Evolutionary conservation across 768 basidiomycete genomes (phyloP).

Genomic region (Astraeus odoratus): DNA sequence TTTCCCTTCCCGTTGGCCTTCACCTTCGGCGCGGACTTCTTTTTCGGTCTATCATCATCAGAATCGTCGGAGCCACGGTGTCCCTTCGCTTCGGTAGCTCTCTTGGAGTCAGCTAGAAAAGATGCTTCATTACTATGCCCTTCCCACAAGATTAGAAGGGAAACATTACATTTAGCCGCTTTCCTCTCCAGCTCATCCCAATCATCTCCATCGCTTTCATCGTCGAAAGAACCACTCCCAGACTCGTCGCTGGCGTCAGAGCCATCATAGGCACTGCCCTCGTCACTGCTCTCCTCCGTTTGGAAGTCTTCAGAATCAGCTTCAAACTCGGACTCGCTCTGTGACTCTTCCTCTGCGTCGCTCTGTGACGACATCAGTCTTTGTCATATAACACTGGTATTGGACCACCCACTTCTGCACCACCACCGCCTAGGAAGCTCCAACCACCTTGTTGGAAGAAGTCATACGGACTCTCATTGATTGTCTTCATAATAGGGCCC

Average conservation of each 20-base stretch:
- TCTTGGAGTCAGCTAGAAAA: conserved; percentile 42
- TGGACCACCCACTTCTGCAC: conserved; percentile 53
- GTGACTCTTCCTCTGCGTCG: conserved; percentile 55
- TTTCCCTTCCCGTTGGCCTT: conserved; percentile 38
- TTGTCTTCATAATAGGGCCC: conserved; percentile 97
- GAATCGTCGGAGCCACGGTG: conserved; percentile 48
- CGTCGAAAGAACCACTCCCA: conserved; percentile 57
- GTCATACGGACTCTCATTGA: conserved; percentile 91
- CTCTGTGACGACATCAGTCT: conserved; percentile 42
- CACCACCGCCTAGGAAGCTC: conserved; percentile 80
- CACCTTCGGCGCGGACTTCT: conserved; percentile 22
- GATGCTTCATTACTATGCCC: neutral
- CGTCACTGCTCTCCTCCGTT: conserved; percentile 39
- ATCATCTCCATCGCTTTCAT: conserved; percentile 75
- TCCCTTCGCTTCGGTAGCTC: conserved; percentile 32
- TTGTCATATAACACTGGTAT: neutral
- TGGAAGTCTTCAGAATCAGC: conserved; percentile 39
- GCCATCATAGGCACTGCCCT: conserved; percentile 50
- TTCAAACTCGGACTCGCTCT: conserved; percentile 64
- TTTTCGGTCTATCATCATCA: conserved; percentile 42
- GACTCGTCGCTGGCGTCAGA: conserved; percentile 49
- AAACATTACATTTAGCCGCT: conserved; percentile 69
- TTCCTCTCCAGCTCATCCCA: conserved; percentile 95
- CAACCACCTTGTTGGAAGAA: conserved; percentile 98
- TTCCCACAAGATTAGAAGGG: neutral